Conservation (phyloP, 2,329 filamentous ascomycete genomes). For the Nectriaceae sp. region DNA sequence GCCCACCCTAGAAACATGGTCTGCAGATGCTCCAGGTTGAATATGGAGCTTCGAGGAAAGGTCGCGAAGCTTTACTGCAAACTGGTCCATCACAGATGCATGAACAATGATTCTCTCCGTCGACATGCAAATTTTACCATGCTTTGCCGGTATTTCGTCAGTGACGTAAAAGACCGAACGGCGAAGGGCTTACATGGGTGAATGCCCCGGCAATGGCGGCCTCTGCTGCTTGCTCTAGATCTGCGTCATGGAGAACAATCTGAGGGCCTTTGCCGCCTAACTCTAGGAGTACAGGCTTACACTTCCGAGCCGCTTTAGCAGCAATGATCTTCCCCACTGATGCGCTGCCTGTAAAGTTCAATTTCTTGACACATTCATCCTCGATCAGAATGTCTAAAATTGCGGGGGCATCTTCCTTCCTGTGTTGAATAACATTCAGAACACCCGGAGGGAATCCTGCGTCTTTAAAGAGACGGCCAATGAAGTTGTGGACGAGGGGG, state of each 20-base stretch:
- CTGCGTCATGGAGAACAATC: constrained; percentile 46
- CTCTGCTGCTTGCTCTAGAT: constrained; percentile 42
- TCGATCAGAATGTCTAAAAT: constrained; percentile 39
- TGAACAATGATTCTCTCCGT: constrained; percentile 38
- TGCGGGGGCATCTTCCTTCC: constrained; percentile 32
- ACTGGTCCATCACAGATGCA: constrained; percentile 45
- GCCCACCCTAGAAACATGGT: constrained; percentile 3
- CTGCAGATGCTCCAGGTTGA: constrained; percentile 4
- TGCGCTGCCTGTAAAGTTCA: constrained; percentile 15
- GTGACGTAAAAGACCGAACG: no score
- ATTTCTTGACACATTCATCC: constrained; percentile 21
- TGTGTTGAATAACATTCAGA: constrained; percentile 39
- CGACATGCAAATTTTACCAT: no score
- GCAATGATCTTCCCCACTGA: constrained; percentile 43
- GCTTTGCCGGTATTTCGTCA: no score
- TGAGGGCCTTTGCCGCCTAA: constrained; percentile 49
- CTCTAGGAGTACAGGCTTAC: constrained; percentile 51
- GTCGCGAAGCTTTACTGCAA: constrained; percentile 10
- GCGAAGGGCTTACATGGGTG: no score
- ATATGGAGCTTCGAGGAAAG: no score
- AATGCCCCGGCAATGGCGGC: constrained; percentile 23
- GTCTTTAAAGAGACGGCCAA: constrained; percentile 38
- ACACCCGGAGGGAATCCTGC: constrained; percentile 44
- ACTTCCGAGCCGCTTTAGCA: constrained; percentile 33
- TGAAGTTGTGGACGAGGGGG: constrained; percentile 31